A percentile compares a stretch with the other conserved stretches of the same genome.
phyloP scores from a whole-genome alignment of 352 stramenopile species.

The Globisporangium carolinianum region DNA sequence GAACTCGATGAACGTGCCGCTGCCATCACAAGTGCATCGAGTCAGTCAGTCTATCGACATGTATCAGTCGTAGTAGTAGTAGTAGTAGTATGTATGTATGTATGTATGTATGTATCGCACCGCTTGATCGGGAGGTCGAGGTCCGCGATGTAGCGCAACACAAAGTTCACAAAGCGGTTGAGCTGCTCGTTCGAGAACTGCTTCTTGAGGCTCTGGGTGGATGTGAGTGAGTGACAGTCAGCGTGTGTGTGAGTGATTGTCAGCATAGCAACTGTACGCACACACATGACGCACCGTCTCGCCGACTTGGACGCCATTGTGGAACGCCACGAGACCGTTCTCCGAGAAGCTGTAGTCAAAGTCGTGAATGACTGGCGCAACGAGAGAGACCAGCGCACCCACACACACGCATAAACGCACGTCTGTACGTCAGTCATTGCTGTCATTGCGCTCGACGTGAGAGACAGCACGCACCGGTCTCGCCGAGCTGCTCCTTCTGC shows the following conservation, averaged over 20 bases:
- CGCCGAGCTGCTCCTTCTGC: conserved; percentile 98
- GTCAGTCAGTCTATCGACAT: no score
- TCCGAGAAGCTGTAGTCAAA: conserved; percentile 99
- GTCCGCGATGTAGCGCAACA: conserved; percentile 91
- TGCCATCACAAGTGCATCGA: conserved; percentile 4
- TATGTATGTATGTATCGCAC: conserved; percentile 12
- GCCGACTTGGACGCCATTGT: conserved; percentile 90
- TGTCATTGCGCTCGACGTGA: no score
- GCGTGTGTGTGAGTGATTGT: not conserved
- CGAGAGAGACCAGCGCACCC: not conserved
- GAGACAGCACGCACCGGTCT: conserved; percentile 53
- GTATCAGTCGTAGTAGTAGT: no score
- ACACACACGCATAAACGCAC: not conserved
- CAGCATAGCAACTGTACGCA: not conserved
- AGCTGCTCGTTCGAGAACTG: conserved; percentile 96
- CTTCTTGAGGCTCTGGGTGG: conserved; percentile 86
- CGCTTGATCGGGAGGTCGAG: conserved; percentile 97
- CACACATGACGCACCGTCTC: conserved; percentile 49
- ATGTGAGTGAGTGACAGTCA: not conserved
- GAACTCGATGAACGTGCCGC: conserved; percentile 99
- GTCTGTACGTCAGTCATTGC: not conserved
- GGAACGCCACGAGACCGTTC: conserved; percentile 98
- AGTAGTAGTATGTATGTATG: not conserved
- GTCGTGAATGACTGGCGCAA: conserved; percentile 78
- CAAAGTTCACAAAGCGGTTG: conserved; percentile 96